phyloP scores from a whole-genome alignment of 139 green algal species.

The Gonium pectorale region DNA sequence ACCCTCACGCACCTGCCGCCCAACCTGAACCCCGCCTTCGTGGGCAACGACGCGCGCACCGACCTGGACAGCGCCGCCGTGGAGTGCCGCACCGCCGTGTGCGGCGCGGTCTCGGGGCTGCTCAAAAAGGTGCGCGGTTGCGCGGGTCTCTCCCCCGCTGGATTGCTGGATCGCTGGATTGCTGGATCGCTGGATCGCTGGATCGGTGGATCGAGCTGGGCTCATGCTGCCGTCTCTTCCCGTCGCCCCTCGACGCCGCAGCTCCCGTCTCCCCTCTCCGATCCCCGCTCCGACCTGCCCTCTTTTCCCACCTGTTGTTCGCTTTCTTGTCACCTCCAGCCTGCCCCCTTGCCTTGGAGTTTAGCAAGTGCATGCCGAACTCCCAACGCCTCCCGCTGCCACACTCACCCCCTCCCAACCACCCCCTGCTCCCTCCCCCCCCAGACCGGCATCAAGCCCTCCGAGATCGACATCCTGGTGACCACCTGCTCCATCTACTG shows the following conservation, averaged over 20 bases:
- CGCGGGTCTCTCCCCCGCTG: no score
- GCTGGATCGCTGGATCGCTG: no score
- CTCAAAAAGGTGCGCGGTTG: conserved; percentile 23
- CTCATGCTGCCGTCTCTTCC: no score
- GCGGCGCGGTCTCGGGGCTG: conserved; percentile 47
- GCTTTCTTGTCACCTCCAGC: no score
- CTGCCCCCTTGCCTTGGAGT: no score
- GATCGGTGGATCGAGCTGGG: no score
- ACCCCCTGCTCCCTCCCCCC: not conserved
- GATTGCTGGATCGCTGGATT: no score
- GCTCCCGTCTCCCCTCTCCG: no score
- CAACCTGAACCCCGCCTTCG: conserved; percentile 24
- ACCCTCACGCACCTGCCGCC: conserved; percentile 9
- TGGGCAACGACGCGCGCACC: not conserved
- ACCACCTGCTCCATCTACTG: conserved; percentile 80
- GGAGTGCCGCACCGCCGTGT: conserved; percentile 50
- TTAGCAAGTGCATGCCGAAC: no score
- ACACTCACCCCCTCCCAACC: not conserved
- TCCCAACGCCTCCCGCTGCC: not conserved
- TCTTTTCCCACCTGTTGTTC: no score
- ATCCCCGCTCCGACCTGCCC: no score
- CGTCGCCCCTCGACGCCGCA: no score
- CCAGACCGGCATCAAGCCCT: conserved; percentile 48
- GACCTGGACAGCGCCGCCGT: conserved; percentile 41
- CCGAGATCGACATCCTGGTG: conserved; percentile 73